Evolutionary conservation across 371 early-diverging fungal genomes (phyloP).

Genomic region (Apophysomyces variabilis): DNA sequence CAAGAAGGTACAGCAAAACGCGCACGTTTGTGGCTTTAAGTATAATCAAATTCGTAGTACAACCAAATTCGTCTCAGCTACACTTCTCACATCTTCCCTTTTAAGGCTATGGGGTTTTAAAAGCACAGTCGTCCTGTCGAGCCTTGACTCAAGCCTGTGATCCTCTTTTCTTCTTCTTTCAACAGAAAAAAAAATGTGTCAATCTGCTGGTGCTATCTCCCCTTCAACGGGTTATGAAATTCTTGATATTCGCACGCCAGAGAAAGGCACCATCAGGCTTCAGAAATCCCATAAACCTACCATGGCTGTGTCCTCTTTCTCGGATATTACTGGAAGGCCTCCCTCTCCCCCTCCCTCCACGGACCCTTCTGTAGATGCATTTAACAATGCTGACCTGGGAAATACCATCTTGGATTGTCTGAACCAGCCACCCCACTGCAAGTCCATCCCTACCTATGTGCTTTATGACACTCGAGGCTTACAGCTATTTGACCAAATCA

Average conservation of each 20-base stretch:
- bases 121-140: no score
- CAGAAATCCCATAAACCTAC: not conserved
- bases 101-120: no score
- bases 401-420: constrained; percentile 56
- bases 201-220: constrained; percentile 8
- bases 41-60: no score
- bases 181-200: constrained; percentile 18
- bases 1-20: no score
- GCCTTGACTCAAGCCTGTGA: not conserved
- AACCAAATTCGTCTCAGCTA: no score
- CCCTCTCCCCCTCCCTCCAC: constrained; percentile 42
- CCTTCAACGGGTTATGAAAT: constrained; percentile 43
- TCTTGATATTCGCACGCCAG: constrained; percentile 39
- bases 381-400: constrained; percentile 43
- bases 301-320: not conserved
- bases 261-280: constrained; percentile 14
- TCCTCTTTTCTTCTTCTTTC: constrained; percentile 19
- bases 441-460: constrained; percentile 72
- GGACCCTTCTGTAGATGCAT: constrained; percentile 39
- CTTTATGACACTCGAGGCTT: constrained; percentile 87
- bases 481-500: constrained; percentile 88
- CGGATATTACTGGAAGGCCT: constrained; percentile 6
- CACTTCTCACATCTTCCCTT: no score
- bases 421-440: constrained; percentile 33
- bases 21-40: no score